Conservation (phyloP, 352 stramenopile genomes). For the Aphanomyces stellatus region DNA sequence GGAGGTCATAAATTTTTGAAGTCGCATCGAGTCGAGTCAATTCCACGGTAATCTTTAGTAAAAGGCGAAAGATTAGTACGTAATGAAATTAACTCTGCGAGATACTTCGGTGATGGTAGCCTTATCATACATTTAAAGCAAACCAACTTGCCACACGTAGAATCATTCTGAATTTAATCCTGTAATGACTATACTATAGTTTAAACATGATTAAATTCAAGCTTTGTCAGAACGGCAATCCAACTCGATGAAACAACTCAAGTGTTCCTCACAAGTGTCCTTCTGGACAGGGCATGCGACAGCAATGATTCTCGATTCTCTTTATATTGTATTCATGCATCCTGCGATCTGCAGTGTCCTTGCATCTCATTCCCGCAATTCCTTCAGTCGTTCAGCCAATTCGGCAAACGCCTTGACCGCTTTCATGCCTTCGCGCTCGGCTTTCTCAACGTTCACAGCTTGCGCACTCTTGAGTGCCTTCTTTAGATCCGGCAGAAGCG, state of each 20-base stretch:
- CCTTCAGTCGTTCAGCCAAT: slow-evolving; percentile 31
- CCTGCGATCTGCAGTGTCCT: no score
- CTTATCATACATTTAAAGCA: no score
- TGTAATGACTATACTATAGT: no score
- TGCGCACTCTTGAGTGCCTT: slow-evolving; percentile 39
- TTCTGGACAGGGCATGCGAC: not conserved
- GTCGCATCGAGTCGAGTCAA: slow-evolving; percentile 62
- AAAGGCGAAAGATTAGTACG: slow-evolving; percentile 90
- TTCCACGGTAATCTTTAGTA: slow-evolving; percentile 91
- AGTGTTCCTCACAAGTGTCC: no score
- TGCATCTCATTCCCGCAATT: slow-evolving; percentile 3
- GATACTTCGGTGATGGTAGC: no score
- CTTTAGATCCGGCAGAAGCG: slow-evolving; percentile 60
- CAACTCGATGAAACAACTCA: no score
- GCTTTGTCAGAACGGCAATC: no score
- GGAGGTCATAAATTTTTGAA: slow-evolving; percentile 54
- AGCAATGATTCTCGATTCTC: not conserved
- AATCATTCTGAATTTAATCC: no score
- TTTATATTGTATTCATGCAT: not conserved
- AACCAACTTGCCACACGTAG: no score
- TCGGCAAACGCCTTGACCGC: slow-evolving; percentile 67
- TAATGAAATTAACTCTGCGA: slow-evolving; percentile 65
- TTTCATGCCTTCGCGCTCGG: slow-evolving; percentile 53
- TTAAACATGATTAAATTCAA: no score
- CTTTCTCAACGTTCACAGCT: slow-evolving; percentile 54